Base-by-base conservation (phyloP, 495 filamentous ascomycete species). In the Penicillium angulare region DNA sequence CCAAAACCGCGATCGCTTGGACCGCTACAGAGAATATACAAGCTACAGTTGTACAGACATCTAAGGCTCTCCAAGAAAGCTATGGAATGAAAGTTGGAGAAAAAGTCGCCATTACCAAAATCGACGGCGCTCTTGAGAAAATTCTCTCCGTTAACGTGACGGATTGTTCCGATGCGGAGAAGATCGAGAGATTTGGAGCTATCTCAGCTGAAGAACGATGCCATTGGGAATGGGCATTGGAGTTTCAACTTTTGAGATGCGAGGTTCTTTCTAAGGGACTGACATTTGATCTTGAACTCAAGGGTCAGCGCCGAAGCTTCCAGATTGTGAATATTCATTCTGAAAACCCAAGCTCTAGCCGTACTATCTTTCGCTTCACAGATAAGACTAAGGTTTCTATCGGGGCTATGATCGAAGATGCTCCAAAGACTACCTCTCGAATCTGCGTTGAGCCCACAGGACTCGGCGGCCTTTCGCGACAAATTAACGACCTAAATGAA, bases 31-130 rank as follows among this genome's bases (percentile, higher is more conserved):
- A 88, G 51, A 83, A 80, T 52, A 76, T 87, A 33, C 79, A 85
- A 56, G 83, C 78, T 47, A 73, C 80, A 21, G 74, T 86, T 21
- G 74, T 85, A 4, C 83, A 87, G 65, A 81, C 82, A 45, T 86
- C 85, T 20, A 81, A 84, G 44, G 74, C 75, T 17, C 80, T 90
- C 41, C 82, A 86, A 50, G 78, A 81, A 16, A 76, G 74, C 17
- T 87, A 85, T 57, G 78, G 75, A 31, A 79, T 87, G 59, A 84
- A 82, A 36, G 65, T 87, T 1, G 83, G 79, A 3, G 84, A 86
- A 46, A 77, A 80, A 39, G 67, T 88, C 13, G 70, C 65, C 18
- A 76, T 89, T 52, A 75, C 67, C 17, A 75, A 67, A 47, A 52
- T 66, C 7, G 70, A 75, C 9, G 56, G 58, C 1, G n/a, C 57